These are phyloP conservation scores for Talaromyces atroroseus DNA, from an alignment of 2,329 filamentous ascomycete species.

Conservation along the genomic window DNA sequence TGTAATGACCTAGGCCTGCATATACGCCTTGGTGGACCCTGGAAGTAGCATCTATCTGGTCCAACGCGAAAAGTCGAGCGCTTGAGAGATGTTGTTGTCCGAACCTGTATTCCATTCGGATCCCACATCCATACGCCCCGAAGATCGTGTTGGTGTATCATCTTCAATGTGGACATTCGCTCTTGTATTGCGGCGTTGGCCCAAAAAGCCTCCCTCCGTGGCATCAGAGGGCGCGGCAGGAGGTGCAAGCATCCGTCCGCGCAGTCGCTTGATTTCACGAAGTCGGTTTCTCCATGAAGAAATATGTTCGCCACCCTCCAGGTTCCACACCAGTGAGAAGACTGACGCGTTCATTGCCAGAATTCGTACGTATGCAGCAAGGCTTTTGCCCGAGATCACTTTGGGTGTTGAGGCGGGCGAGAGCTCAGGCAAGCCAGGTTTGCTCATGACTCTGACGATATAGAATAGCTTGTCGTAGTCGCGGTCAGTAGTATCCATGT, in stretches of 20 bases:
- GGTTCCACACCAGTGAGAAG: slow-evolving; percentile 83
- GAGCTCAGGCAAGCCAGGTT: slow-evolving; percentile 83
- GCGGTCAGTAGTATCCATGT: slow-evolving; percentile 14
- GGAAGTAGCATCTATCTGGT: slow-evolving; percentile 22
- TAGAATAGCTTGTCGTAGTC: slow-evolving; percentile 58
- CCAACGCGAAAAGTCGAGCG: slow-evolving; percentile 41
- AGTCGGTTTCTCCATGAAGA: slow-evolving; percentile 87
- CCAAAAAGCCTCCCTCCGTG: slow-evolving; percentile 28
- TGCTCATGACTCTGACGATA: slow-evolving; percentile 82
- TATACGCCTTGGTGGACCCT: background rate
- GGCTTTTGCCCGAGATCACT: slow-evolving; percentile 73
- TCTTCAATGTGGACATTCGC: slow-evolving; percentile 34
- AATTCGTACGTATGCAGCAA: slow-evolving; percentile 80
- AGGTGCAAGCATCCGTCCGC: slow-evolving; percentile 50
- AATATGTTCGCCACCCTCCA: slow-evolving; percentile 69
- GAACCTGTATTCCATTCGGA: slow-evolving; percentile 34
- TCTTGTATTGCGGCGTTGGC: slow-evolving; percentile 34
- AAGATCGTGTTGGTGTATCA: slow-evolving; percentile 25
- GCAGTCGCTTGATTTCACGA: slow-evolving; percentile 74
- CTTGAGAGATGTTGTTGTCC: slow-evolving; percentile 34
- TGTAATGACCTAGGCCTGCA: background rate
- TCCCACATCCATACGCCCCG: slow-evolving; percentile 29
- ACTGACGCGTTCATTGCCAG: slow-evolving; percentile 90
- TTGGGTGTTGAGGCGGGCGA: slow-evolving; percentile 86
- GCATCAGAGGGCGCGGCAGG: slow-evolving; percentile 27